phyloP scores from a whole-genome alignment of 2,329 filamentous ascomycete species.

The Epichloe baconii region DNA sequence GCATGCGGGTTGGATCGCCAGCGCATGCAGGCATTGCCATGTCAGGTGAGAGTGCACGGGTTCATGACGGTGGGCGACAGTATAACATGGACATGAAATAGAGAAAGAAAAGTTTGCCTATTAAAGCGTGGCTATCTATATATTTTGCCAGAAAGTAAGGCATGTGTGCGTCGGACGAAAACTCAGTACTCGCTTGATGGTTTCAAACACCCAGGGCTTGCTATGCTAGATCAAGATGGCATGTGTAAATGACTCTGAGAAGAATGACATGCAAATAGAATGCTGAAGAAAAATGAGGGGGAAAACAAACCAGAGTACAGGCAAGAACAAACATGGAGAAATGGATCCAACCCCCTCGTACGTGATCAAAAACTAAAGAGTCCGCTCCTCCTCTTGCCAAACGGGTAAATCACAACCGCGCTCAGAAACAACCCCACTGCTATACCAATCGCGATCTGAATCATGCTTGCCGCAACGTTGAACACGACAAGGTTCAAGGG shows the following conservation, averaged over 20 bases:
- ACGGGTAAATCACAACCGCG: constrained; percentile 34
- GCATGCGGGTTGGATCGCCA: too few species aligned
- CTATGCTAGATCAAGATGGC: not conserved
- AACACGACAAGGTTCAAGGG: constrained; percentile 26
- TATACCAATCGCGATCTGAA: constrained; percentile 39
- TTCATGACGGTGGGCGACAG: too few species aligned
- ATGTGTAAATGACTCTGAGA: not conserved
- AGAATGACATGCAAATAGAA: not conserved
- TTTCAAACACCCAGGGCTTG: not conserved
- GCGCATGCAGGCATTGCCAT: too few species aligned
- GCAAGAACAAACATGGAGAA: not conserved
- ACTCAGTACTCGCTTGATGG: too few species aligned
- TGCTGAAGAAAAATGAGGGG: too few species aligned
- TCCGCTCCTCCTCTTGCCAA: constrained; percentile 35
- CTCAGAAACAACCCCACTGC: constrained; percentile 37
- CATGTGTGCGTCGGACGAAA: too few species aligned
- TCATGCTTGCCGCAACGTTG: constrained; percentile 35
- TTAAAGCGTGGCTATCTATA: too few species aligned
- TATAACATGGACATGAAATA: too few species aligned
- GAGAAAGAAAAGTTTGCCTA: too few species aligned
- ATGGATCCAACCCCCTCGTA: accelerated
- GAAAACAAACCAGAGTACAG: not conserved
- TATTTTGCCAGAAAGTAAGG: too few species aligned
- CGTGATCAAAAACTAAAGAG: constrained; percentile 31
- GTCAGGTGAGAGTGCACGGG: too few species aligned